Conservation (phyloP, 768 basidiomycete species). For the Suillus sp. region DNA sequence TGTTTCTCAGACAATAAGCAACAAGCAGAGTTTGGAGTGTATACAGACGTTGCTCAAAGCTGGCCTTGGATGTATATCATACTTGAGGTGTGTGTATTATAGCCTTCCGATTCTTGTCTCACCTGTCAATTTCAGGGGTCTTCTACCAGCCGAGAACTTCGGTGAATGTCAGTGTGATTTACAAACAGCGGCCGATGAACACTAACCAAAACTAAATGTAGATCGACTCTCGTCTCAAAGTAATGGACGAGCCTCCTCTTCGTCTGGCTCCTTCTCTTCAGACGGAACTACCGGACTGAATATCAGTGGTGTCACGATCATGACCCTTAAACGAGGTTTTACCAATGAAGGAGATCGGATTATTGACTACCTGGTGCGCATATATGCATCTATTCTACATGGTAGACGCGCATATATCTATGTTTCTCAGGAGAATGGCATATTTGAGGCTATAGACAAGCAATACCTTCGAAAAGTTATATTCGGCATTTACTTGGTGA, state of each 20-base stretch:
- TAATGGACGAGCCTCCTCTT: slow-evolving; percentile 32
- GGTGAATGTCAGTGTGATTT: slow-evolving; percentile 51
- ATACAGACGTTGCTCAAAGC: slow-evolving; percentile 74
- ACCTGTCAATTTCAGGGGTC: slow-evolving; percentile 48
- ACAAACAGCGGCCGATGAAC: background rate
- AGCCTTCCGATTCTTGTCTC: background rate
- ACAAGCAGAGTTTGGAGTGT: slow-evolving; percentile 64
- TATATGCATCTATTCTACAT: slow-evolving; percentile 21
- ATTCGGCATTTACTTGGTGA: slow-evolving; percentile 81
- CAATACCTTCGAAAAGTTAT: slow-evolving; percentile 85
- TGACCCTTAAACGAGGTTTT: slow-evolving; percentile 71
- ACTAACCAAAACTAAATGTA: slow-evolving; percentile 7
- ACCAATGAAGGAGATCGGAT: slow-evolving; percentile 84
- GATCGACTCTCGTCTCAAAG: slow-evolving; percentile 34
- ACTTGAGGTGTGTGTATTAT: slow-evolving; percentile 53
- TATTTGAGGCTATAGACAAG: slow-evolving; percentile 84
- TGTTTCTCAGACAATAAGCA: slow-evolving; percentile 46
- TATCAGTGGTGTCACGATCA: slow-evolving; percentile 71
- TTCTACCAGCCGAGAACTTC: slow-evolving; percentile 82
- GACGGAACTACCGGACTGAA: slow-evolving; percentile 41
- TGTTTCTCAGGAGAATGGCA: slow-evolving; percentile 69
- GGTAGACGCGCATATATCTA: slow-evolving; percentile 13
- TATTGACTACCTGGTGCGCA: slow-evolving; percentile 73
- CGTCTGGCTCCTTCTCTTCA: slow-evolving; percentile 40
- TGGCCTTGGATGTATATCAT: slow-evolving; percentile 76